phyloP scores from a whole-genome alignment of 2,329 filamentous ascomycete species.

The Zasmidium cellare region DNA sequence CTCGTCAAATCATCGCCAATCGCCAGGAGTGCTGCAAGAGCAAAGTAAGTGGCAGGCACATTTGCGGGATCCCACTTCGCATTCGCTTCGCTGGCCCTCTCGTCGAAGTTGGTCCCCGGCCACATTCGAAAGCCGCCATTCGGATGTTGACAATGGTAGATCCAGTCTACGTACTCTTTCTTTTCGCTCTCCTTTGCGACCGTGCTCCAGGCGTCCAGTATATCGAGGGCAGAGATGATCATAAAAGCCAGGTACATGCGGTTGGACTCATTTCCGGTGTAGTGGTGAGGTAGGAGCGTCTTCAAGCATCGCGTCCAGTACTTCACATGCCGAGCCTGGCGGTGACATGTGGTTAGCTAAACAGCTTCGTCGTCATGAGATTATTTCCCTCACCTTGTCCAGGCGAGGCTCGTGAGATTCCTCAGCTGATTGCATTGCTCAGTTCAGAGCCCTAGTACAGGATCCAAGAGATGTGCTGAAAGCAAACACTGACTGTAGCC shows the following conservation, averaged over 20 bases:
- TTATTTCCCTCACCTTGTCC: slow-evolving; percentile 6
- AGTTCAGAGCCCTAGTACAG: background rate
- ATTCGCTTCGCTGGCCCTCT: slow-evolving; percentile 52
- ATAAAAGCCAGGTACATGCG: slow-evolving; percentile 90
- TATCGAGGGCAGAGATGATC: slow-evolving; percentile 79
- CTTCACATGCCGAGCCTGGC: slow-evolving; percentile 63
- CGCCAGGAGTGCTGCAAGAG: slow-evolving; percentile 70
- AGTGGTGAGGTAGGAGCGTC: slow-evolving; percentile 75
- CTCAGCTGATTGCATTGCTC: background rate
- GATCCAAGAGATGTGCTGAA: background rate
- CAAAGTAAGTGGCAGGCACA: slow-evolving; percentile 86
- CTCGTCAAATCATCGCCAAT: slow-evolving; percentile 61
- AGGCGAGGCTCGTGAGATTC: slow-evolving; percentile 1
- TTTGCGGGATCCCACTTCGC: slow-evolving; percentile 72
- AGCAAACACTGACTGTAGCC: background rate
- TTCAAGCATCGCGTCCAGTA: slow-evolving; percentile 92
- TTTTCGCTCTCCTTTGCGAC: slow-evolving; percentile 57
- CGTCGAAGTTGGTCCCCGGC: slow-evolving; percentile 63
- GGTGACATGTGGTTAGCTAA: background rate
- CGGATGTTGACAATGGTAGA: slow-evolving; percentile 82
- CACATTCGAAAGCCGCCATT: slow-evolving; percentile 87
- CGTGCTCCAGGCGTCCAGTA: slow-evolving; percentile 66
- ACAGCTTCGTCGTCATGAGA: background rate
- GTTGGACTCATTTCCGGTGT: slow-evolving; percentile 86
- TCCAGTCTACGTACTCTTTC: slow-evolving; percentile 66